Evolutionary conservation across 768 basidiomycete species (phyloP), one percentile per base, ranked within the genome.

Genomic region (Mrakia gelida): DNA sequence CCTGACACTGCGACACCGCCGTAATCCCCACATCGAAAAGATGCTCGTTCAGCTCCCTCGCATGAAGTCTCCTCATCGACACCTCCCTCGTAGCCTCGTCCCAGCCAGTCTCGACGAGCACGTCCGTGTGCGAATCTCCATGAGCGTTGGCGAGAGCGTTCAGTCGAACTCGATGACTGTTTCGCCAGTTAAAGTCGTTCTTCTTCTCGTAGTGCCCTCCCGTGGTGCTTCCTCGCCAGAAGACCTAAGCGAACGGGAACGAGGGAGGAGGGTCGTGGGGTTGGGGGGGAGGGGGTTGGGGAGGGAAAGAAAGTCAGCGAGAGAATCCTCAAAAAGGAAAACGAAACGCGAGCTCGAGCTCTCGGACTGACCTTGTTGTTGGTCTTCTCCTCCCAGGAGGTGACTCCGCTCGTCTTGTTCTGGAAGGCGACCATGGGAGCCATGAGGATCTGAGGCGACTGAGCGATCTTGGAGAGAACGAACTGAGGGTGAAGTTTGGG

Each of bases 221-320:
- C 30, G 73, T 75, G 16, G 73, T 62, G n/a, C 61, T 63, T 43
- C 73, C 73, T n/a, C 73, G 62, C 73, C 73, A 75, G 73, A 75
- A 75, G 61, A 75, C 45, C 73, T 75, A 61, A 10, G 45, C 45
- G 11, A 10, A 45, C 45, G 41, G 11, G 41, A 52, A 21, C 9
- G n/a, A 23, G 18, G 34, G 30, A 16, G 6, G 11, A 56, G 56
- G n/a, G n/a, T n/a, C n/a, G n/a, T n/a, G n/a, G n/a, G n/a, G n/a
- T n/a, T n/a, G n/a, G n/a, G n/a, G n/a, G n/a, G n/a, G n/a, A n/a
- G n/a, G n/a, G n/a, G n/a, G n/a, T n/a, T n/a, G n/a, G n/a, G n/a
- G n/a, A n/a, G n/a, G n/a, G n/a, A n/a, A n/a, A n/a, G n/a, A n/a
- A n/a, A 28, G 59, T 59, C 59, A 59, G 59, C 23, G 28, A n/a